Evolutionary conservation across 2,329 filamentous ascomycete species (phyloP), one percentile per base, ranked within the genome.

Genomic region (Aquanectria penicillioides): DNA sequence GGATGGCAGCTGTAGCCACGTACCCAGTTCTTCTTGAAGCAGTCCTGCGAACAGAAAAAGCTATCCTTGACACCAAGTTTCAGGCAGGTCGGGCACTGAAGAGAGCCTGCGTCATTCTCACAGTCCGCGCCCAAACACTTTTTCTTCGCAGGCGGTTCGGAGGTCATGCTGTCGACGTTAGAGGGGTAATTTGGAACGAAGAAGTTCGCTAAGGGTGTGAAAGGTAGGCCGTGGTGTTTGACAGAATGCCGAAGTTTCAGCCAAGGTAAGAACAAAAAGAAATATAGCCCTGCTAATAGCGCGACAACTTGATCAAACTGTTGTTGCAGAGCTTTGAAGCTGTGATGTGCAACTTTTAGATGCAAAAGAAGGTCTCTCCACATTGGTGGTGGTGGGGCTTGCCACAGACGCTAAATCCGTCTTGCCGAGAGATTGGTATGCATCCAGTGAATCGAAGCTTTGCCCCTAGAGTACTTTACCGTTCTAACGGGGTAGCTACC

Each of bases 21-120:
- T 88, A 98, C 95, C 95, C 95, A 99, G 82, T 93, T 99, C 77
- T 89, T 90, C 84, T 97, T 98, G 81, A 99, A 99, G 83, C 95
- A 99, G 70, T 98, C 95, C 77, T 99, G 95, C 23, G 93, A 93
- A 82, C 95, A 99, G 81, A 98, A 99, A 79, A 89, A 97, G 80
- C 93, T 97, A 72, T 95, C 92, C 74, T 94, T 88, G 70, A 89
- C 89, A 51, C 90, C 92, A 38, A 94, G 81, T 79, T 97, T 97
- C 71, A 97, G 84, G 75, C 95, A 99, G 46, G 92, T 98, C 52
- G 95, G 95, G 77, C 95, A 99, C 77, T 98, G 94, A 41, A 99
- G 81, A 51, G 89, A 83, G 60, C 92, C 89, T 56, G 94, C 94
- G 64, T 94, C 89, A 64, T 97, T 97, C 34, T 86, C 83, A 82